Percentiles rank a stretch among this genome's conserved stretches.
phyloP scores from a whole-genome alignment of 192 early-diverging fungal species.

The Coemansia sp. region DNA sequence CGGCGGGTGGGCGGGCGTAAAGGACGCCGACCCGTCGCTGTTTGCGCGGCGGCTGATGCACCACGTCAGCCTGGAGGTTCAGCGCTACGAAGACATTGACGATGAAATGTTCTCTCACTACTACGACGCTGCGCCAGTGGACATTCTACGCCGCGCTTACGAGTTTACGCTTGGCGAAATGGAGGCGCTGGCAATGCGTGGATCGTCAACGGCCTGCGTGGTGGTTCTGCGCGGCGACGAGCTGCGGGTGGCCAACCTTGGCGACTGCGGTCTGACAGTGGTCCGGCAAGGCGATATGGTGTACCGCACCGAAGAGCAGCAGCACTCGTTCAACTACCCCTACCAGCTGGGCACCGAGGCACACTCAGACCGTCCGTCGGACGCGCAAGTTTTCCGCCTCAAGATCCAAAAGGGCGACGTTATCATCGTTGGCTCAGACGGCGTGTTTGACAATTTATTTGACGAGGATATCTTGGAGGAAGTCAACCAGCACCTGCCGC shows the following conservation, averaged over 20 bases:
- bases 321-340: slow-evolving; percentile 98
- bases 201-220: slow-evolving; percentile 88
- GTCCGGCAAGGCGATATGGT: slow-evolving; percentile 84
- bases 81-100: slow-evolving; percentile 80
- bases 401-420: slow-evolving; percentile 91
- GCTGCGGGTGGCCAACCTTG: slow-evolving; percentile 89
- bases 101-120: slow-evolving; percentile 77
- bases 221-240: slow-evolving; percentile 87
- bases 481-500: slow-evolving; percentile 55
- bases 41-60: slow-evolving; percentile 95
- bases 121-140: slow-evolving; percentile 73
- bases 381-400: slow-evolving; percentile 79
- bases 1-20: slow-evolving; percentile 84
- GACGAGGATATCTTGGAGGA: slow-evolving; percentile 96
- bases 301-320: slow-evolving; percentile 95
- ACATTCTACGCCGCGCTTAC: slow-evolving; percentile 78
- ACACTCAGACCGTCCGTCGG: slow-evolving; percentile 71
- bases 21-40: slow-evolving; percentile 82
- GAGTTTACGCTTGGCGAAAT: slow-evolving; percentile 72
- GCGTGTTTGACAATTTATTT: slow-evolving; percentile 96
- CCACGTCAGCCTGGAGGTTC: slow-evolving; percentile 76
- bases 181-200: slow-evolving; percentile 65
- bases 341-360: slow-evolving; percentile 90
- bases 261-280: slow-evolving; percentile 89
- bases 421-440: slow-evolving; percentile 88